These are phyloP conservation scores for Ogataea trehaloabstinens DNA, from an alignment of 805 yeast genomes.

Conservation along the genomic window DNA sequence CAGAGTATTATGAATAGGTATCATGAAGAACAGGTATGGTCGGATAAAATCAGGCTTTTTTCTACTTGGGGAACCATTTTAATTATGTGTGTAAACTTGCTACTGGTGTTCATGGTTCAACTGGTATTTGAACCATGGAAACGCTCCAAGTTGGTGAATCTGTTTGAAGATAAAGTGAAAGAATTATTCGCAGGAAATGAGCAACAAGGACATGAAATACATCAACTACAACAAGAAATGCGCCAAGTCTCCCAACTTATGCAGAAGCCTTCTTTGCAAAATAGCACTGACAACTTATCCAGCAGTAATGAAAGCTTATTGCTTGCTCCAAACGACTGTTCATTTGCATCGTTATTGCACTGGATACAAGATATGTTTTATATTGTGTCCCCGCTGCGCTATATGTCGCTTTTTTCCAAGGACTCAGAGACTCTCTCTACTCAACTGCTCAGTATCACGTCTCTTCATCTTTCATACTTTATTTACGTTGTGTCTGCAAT, in stretches of 20 bases:
- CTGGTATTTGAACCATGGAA: constrained; percentile 94
- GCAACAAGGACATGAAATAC: constrained; percentile 15
- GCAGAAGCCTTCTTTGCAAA: not conserved
- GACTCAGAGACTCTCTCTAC: not conserved
- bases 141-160: constrained; percentile 70
- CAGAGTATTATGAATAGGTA: constrained; percentile 82
- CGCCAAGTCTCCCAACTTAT: constrained; percentile 7
- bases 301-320: not conserved
- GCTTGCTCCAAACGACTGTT: not conserved
- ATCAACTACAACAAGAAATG: constrained; percentile 17
- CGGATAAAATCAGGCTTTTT: constrained; percentile 90
- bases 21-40: constrained; percentile 97
- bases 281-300: not conserved
- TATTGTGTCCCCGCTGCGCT: constrained; percentile 1
- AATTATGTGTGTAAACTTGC: constrained; percentile 81
- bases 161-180: constrained; percentile 80
- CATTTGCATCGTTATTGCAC: not conserved
- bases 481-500: constrained; percentile 4
- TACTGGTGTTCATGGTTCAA: constrained; percentile 78
- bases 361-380: constrained; percentile 1
- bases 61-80: constrained; percentile 97
- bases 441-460: not conserved
- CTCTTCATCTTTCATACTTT: constrained; percentile 2
- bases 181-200: constrained; percentile 42
- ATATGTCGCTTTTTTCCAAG: not conserved